Evolutionary conservation across 768 basidiomycete genomes (phyloP).

Genomic region (Dioszegia crocea): DNA sequence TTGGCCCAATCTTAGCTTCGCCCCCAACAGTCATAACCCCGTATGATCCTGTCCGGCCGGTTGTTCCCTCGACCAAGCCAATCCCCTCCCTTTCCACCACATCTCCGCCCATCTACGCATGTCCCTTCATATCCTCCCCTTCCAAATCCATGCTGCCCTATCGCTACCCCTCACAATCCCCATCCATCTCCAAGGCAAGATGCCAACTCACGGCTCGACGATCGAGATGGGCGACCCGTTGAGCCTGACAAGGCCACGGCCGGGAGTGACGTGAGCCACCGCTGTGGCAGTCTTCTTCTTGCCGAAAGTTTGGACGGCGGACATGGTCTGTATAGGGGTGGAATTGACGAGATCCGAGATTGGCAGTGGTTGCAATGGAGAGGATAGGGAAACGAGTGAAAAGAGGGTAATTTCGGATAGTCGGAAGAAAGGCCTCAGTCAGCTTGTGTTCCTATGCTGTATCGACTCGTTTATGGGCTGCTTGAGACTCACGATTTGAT

Average conservation of each 20-base stretch:
- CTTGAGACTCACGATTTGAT: constrained; percentile 15
- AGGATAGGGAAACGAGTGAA: background rate
- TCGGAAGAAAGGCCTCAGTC: constrained; percentile 6
- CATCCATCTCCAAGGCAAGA: background rate
- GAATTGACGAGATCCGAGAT: background rate
- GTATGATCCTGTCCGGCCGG: background rate
- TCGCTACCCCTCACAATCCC: background rate
- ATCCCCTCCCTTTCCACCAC: background rate
- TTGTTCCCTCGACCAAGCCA: background rate
- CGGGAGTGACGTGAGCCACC: constrained; percentile 93
- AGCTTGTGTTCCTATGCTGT: constrained; percentile 4
- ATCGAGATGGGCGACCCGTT: constrained; percentile 96
- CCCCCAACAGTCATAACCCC: background rate
- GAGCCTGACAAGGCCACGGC: constrained; percentile 91
- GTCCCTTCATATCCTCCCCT: background rate
- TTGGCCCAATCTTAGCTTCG: too few relatives aligned
- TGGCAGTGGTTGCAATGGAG: background rate
- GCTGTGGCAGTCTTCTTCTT: constrained; percentile 99
- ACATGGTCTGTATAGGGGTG: constrained; percentile 41
- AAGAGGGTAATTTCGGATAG: background rate
- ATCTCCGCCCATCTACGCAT: background rate
- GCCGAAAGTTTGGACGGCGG: constrained; percentile 96
- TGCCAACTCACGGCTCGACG: constrained; percentile 64
- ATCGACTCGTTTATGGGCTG: background rate
- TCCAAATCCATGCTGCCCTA: too few relatives aligned